Conservation (phyloP, 129 eudicot species). For the Flaveria brownii region DNA sequence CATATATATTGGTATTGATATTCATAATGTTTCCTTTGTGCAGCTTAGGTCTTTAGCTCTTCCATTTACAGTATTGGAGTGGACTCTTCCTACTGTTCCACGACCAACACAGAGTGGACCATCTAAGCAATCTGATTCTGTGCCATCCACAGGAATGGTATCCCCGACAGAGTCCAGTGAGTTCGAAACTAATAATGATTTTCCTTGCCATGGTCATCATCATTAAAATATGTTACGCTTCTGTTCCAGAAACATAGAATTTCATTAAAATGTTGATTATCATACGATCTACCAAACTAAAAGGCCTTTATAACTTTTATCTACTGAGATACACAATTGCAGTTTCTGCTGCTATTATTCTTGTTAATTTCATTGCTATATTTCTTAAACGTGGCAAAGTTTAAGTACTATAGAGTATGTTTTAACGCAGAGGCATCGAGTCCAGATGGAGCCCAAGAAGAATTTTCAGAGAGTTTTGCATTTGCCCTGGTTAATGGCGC, state of each 20-base stretch:
- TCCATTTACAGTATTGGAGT: conserved; percentile 94
- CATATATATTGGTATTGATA: background rate
- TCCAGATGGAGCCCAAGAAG: conserved; percentile 83
- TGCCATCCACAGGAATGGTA: conserved; percentile 34
- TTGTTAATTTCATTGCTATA: conserved; percentile 14
- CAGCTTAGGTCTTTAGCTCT: conserved; percentile 99
- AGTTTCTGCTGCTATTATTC: background rate
- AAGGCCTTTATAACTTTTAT: conserved; percentile 10
- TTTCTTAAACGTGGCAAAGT: conserved; percentile 16
- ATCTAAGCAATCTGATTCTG: conserved; percentile 50
- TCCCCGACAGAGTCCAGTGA: conserved; percentile 72
- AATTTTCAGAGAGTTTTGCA: conserved; percentile 88
- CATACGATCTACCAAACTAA: conserved; percentile 2
- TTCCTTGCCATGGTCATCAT: conserved; percentile 9
- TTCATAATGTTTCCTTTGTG: conserved; percentile 29
- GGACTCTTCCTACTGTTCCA: conserved; percentile 99
- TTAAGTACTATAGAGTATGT: conserved; percentile 28
- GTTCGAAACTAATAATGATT: conserved; percentile 29
- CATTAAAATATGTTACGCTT: background rate
- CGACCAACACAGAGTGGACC: conserved; percentile 62
- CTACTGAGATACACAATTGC: background rate
- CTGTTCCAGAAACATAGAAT: conserved; percentile 4
- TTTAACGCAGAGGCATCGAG: conserved; percentile 54
- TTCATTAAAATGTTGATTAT: conserved; percentile 14
- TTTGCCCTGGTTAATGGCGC: conserved; percentile 97